These are phyloP conservation scores for Hortiboletus rubellus DNA, from an alignment of 1,284 basidiomycete genomes.

Conservation along the genomic window DNA sequence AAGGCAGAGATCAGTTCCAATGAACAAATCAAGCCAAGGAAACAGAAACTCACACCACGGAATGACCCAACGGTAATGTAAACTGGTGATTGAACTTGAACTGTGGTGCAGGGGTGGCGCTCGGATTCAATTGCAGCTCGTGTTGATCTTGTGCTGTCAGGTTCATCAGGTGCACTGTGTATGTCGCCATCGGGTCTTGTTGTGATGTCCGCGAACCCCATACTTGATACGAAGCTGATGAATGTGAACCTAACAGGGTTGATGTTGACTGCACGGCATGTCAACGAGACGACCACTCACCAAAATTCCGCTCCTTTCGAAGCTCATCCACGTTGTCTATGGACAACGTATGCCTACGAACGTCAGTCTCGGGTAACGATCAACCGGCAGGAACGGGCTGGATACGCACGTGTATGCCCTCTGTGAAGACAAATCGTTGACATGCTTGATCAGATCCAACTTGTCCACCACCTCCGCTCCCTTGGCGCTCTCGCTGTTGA, in stretches of 20 bases:
- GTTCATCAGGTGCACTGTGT: conserved; percentile 40
- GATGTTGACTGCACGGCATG: too few species aligned
- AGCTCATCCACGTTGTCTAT: conserved; percentile 8
- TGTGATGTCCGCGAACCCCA: conserved; percentile 14
- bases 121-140: conserved; percentile 39
- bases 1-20: background rate
- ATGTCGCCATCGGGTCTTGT: conserved; percentile 30
- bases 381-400: background rate
- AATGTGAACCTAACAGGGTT: too few species aligned
- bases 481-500: too few species aligned
- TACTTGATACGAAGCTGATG: too few species aligned
- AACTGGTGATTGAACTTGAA: conserved; percentile 34
- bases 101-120: conserved; percentile 40
- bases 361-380: background rate
- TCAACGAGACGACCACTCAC: too few species aligned
- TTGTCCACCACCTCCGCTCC: too few species aligned
- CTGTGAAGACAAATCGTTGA: too few species aligned
- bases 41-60: conserved; percentile 37
- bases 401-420: conserved; percentile 16
- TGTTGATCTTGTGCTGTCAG: conserved; percentile 46
- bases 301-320: background rate
- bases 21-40: background rate
- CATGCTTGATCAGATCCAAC: too few species aligned
- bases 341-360: conserved; percentile 19
- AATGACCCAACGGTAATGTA: conserved; percentile 34